Evolutionary conservation across 371 early-diverging fungal genomes (phyloP), one percentile per base, ranked within the genome.

Genomic region (Mortierella sp.): DNA sequence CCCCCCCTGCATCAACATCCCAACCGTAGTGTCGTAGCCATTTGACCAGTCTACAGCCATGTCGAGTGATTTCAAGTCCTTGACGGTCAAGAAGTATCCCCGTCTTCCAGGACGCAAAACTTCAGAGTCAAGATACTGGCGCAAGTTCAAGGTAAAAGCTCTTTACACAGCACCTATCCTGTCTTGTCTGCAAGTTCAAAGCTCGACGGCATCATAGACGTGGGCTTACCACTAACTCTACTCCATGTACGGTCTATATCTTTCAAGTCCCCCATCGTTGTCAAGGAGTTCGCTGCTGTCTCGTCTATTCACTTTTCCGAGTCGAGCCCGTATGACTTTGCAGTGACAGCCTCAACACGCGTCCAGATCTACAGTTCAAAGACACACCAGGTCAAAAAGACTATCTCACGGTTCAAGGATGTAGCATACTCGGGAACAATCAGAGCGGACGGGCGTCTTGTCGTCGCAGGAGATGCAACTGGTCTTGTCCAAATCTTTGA

Each of bases 381-480:
- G 66, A 94, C 94, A 14, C 88, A 91, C 55, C 87, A 87, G 74
- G 85, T 92, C 51, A 93, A 91, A 72, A 94, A 94, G 82, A 90
- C 95, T 12, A 90, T 97, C 64, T 90, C 95, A 48, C 90, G 97
- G 56, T 97, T 98, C 80, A 92, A 89, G 78, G 95, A 94, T 66
- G 83, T 89, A 9, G 98, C 94, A 21, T 92, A 90, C 73, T 87
- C 90, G 53, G 95, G 87, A 45, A 85, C 84, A 51, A 90, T 94
- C 63, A 84, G 98, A 50, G 80, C 84, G 19, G 98, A 98, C 72
- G 96, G 96, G 29, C 92, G 93, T 80, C 83, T 98, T 52, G 66
- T 98, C 17, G 93, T 94, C 24, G 97, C 96, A 34, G 97, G 97
- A 67, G 98, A 97, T 85, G 93, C 88, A 31, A 86, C 91, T 14